phyloP scores from a whole-genome alignment of 345 rosid genomes.

The Laguncularia racemosa region DNA sequence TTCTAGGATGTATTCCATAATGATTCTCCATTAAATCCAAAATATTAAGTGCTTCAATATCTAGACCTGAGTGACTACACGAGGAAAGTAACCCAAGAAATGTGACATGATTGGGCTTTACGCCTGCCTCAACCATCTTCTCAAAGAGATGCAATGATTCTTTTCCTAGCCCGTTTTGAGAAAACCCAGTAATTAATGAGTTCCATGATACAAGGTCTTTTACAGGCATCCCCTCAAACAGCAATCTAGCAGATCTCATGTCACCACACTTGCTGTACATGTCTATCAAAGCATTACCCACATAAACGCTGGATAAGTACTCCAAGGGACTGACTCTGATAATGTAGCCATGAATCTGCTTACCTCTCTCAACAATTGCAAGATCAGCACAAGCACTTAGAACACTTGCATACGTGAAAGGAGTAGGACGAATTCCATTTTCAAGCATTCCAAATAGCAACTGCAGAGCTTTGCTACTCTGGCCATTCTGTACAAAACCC shows the following conservation, averaged over 20 bases:
- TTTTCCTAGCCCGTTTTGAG: slow-evolving; percentile 35
- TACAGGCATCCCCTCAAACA: slow-evolving; percentile 24
- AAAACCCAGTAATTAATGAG: slow-evolving; percentile 34
- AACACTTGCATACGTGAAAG: slow-evolving; percentile 30
- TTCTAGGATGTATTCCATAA: slow-evolving; percentile 17
- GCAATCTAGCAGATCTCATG: slow-evolving; percentile 22
- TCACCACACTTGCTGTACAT: slow-evolving; percentile 45
- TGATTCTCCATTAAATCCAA: slow-evolving; percentile 29
- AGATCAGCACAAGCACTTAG: slow-evolving; percentile 37
- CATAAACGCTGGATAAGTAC: slow-evolving; percentile 17
- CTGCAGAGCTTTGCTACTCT: slow-evolving; percentile 24
- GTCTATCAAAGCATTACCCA: slow-evolving; percentile 31
- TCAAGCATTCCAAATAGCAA: slow-evolving; percentile 29
- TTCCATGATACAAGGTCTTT: slow-evolving; percentile 46
- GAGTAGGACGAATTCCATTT: slow-evolving; percentile 25
- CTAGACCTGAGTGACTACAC: slow-evolving; percentile 34
- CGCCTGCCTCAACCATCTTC: slow-evolving; percentile 22
- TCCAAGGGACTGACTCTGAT: slow-evolving; percentile 13
- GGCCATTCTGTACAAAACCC: slow-evolving; percentile 28
- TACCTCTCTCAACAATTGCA: slow-evolving; percentile 35
- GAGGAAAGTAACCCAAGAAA: slow-evolving; percentile 33
- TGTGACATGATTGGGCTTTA: slow-evolving; percentile 30
- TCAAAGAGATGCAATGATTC: slow-evolving; percentile 19
- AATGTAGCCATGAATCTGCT: slow-evolving; percentile 32
- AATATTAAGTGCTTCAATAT: slow-evolving; percentile 24